These are phyloP conservation scores for Melastoma candidum DNA, from an alignment of 441 rosid genomes.

Conservation along the genomic window DNA sequence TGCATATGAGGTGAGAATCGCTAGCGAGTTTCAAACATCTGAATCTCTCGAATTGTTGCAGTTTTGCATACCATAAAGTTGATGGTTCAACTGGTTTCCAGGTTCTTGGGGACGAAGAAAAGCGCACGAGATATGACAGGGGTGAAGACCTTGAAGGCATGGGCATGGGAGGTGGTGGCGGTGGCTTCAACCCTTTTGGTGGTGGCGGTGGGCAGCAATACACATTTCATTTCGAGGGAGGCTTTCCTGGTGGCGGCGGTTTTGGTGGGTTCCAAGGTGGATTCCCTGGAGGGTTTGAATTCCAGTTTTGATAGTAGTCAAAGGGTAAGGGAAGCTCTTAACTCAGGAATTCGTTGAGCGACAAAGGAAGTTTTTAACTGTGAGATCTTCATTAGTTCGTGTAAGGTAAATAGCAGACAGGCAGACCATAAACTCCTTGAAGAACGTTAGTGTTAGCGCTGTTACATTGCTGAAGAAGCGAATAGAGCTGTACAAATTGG, in stretches of 20 bases:
- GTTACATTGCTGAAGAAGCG: no score
- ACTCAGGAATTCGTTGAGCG: background rate
- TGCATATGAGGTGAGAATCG: constrained; percentile 66
- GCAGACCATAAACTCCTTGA: no score
- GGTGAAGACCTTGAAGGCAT: constrained; percentile 96
- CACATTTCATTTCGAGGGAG: constrained; percentile 81
- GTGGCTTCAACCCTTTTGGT: constrained; percentile 60
- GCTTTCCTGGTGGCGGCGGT: constrained; percentile 38
- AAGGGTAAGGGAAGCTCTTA: background rate
- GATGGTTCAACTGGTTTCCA: constrained; percentile 17
- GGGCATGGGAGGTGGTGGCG: constrained; percentile 70
- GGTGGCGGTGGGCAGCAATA: constrained; percentile 52
- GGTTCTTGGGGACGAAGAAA: constrained; percentile 92
- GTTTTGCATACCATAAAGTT: background rate
- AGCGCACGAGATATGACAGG: constrained; percentile 78
- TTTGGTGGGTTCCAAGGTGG: constrained; percentile 25
- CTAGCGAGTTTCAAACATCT: background rate
- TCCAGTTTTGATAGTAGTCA: constrained; percentile 36
- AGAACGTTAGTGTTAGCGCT: no score
- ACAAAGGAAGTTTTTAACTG: no score
- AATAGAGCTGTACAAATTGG: no score
- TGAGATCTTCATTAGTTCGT: no score
- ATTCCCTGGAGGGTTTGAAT: constrained; percentile 79
- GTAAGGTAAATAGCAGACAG: no score
- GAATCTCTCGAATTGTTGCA: background rate